A percentile compares a stretch with the other conserved stretches of the same genome.
phyloP scores from a whole-genome alignment of 306 rosid genomes.

The Acacia crassicarpa region DNA sequence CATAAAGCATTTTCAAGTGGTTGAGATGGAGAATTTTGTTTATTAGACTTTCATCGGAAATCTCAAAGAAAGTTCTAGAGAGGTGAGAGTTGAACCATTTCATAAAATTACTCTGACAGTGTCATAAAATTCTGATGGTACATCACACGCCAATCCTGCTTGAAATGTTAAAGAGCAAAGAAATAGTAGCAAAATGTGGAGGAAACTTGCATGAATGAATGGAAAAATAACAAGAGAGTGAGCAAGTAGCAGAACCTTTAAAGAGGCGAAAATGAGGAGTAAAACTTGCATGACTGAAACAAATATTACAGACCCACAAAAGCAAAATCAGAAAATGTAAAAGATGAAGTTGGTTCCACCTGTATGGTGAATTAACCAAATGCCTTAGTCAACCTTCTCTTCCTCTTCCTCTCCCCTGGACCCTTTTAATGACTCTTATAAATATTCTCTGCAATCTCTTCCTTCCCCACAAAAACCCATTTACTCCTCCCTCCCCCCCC shows the following conservation, averaged over 20 bases:
- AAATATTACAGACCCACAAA: neutral
- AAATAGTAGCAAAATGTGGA: neutral
- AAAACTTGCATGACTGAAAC: conserved; percentile 20
- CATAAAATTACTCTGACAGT: neutral
- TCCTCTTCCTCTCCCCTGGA: neutral
- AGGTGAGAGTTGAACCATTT: neutral
- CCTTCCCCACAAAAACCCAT: conserved; percentile 25
- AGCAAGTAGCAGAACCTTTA: neutral
- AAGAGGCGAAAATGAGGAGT: neutral
- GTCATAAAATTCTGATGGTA: neutral
- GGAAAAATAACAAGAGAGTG: neutral
- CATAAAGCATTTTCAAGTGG: neutral
- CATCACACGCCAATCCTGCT: neutral
- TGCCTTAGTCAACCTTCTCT: conserved; percentile 44
- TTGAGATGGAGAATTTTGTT: neutral
- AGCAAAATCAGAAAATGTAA: neutral
- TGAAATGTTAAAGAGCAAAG: neutral
- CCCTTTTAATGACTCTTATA: conserved; percentile 33
- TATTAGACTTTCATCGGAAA: neutral
- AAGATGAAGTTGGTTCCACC: conserved; percentile 43
- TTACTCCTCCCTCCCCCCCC: neutral
- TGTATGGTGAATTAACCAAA: conserved; percentile 45
- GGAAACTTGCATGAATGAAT: conserved; percentile 18
- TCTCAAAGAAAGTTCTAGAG: neutral
- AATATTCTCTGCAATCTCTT: conserved; percentile 26